These are phyloP conservation scores for Pyrenophora tritici-repentis DNA, from an alignment of 2,329 filamentous ascomycete species.

Conservation along the genomic window DNA sequence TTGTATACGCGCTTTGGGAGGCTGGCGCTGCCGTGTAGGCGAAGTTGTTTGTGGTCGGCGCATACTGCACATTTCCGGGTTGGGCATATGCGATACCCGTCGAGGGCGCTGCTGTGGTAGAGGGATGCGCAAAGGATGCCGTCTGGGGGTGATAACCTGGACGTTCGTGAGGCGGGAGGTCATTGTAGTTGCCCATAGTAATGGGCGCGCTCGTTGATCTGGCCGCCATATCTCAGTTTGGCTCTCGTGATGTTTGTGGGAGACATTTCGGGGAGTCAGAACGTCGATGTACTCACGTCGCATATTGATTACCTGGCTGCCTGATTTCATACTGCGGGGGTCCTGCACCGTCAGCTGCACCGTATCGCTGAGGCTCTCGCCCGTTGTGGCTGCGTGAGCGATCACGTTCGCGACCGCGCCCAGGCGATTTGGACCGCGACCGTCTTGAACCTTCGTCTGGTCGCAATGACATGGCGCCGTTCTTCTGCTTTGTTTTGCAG, in stretches of 20 bases:
- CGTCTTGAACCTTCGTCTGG: constrained; percentile 50
- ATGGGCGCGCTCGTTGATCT: constrained; percentile 42
- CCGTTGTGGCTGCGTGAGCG: constrained; percentile 50
- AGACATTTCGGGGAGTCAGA: background rate
- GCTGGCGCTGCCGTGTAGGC: constrained; percentile 34
- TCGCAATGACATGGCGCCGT: constrained; percentile 46
- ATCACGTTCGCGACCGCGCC: constrained; percentile 44
- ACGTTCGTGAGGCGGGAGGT: constrained; percentile 52
- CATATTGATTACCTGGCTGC: constrained; percentile 45
- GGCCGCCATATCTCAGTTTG: constrained; percentile 40
- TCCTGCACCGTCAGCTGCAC: constrained; percentile 38
- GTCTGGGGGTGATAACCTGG: constrained; percentile 41
- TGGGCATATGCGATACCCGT: constrained; percentile 29
- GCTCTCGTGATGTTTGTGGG: constrained; percentile 7
- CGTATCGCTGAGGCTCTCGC: constrained; percentile 43
- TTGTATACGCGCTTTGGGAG: constrained; percentile 27
- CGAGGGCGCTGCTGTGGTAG: constrained; percentile 18
- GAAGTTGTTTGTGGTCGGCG: constrained; percentile 33
- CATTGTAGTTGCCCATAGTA: constrained; percentile 52
- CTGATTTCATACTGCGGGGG: constrained; percentile 49
- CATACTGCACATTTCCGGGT: constrained; percentile 39
- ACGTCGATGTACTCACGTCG: constrained; percentile 37
- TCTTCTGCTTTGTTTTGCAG: background rate
- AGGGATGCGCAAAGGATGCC: constrained; percentile 16
- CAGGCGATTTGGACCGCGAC: constrained; percentile 51